Conservation (phyloP, 2,329 filamentous ascomycete genomes). For the Fusarium dimerum region DNA sequence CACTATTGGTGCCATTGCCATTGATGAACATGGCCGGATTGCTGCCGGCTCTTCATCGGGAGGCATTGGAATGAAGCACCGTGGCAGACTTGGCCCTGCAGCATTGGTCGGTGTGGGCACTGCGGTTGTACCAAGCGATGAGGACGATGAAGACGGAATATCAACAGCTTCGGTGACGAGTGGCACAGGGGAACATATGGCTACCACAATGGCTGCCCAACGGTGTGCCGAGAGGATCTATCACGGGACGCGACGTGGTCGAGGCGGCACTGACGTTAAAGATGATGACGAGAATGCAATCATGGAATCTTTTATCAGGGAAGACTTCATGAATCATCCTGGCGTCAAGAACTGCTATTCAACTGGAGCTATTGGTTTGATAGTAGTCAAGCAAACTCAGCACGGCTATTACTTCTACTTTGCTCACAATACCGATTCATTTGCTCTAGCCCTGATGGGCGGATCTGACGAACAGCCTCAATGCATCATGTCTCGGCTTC, state of each 20-base stretch:
- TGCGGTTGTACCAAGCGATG: slow-evolving; percentile 77
- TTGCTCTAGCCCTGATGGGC: slow-evolving; percentile 86
- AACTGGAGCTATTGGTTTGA: slow-evolving; percentile 84
- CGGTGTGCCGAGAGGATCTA: slow-evolving; percentile 86
- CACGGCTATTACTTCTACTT: slow-evolving; percentile 84
- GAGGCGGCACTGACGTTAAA: slow-evolving; percentile 61
- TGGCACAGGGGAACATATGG: slow-evolving; percentile 97
- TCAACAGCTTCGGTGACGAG: slow-evolving; percentile 85
- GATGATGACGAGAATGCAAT: slow-evolving; percentile 76
- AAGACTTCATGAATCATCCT: slow-evolving; percentile 93
- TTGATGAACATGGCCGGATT: slow-evolving; percentile 83
- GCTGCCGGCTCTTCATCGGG: slow-evolving; percentile 95
- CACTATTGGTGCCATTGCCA: slow-evolving; percentile 93
- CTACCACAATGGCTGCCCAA: slow-evolving; percentile 87
- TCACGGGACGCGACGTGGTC: slow-evolving; percentile 61
- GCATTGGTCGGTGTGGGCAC: slow-evolving; percentile 91
- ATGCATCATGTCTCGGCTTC: slow-evolving; percentile 84
- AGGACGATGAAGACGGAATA: slow-evolving; percentile 66
- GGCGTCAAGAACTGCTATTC: slow-evolving; percentile 80
- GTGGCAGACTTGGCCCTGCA: slow-evolving; percentile 86
- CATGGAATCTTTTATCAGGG: slow-evolving; percentile 73
- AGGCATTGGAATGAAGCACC: slow-evolving; percentile 97
- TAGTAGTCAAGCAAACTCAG: slow-evolving; percentile 82
- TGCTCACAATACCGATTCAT: slow-evolving; percentile 91
- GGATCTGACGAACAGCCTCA: slow-evolving; percentile 72